Evolutionary conservation across 441 rosid species (phyloP).

Genomic region (Corymbia calophylla): DNA sequence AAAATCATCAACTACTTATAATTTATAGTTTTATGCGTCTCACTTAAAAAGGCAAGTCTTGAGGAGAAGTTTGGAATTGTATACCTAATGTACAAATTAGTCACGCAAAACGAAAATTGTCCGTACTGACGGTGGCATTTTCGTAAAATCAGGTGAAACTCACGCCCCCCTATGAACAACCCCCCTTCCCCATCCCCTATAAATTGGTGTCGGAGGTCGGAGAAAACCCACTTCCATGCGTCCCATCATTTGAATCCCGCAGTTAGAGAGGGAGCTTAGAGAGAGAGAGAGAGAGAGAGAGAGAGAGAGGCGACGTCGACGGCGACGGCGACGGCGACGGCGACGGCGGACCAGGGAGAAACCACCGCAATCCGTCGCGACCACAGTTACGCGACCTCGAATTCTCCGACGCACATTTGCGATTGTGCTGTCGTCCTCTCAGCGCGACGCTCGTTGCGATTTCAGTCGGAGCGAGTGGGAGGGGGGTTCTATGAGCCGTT

Average conservation of each 20-base stretch:
- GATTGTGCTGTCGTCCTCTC: not conserved
- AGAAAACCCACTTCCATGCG: not conserved
- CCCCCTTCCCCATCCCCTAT: not conserved
- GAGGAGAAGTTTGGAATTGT: not conserved
- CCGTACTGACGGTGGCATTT: not conserved
- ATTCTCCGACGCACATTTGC: not conserved
- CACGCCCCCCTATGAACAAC: not conserved
- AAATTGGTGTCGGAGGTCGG: not conserved
- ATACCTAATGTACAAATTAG: not conserved
- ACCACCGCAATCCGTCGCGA: not conserved
- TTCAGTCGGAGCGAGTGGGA: not conserved
- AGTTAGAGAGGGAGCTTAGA: not conserved
- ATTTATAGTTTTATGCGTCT: not conserved
- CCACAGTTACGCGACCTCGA: not conserved
- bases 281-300: not conserved
- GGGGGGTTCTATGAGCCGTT: constrained; percentile 44
- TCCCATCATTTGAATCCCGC: not conserved
- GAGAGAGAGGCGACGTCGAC: not conserved
- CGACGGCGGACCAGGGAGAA: not conserved
- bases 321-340: not conserved
- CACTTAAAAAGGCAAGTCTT: not conserved
- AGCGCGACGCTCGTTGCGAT: not conserved
- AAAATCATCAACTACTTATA: not conserved
- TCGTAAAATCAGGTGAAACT: not conserved
- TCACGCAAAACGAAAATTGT: not conserved